These are phyloP conservation scores for Phytopythium helicoides DNA, from an alignment of 352 stramenopile species.

Conservation along the genomic window DNA sequence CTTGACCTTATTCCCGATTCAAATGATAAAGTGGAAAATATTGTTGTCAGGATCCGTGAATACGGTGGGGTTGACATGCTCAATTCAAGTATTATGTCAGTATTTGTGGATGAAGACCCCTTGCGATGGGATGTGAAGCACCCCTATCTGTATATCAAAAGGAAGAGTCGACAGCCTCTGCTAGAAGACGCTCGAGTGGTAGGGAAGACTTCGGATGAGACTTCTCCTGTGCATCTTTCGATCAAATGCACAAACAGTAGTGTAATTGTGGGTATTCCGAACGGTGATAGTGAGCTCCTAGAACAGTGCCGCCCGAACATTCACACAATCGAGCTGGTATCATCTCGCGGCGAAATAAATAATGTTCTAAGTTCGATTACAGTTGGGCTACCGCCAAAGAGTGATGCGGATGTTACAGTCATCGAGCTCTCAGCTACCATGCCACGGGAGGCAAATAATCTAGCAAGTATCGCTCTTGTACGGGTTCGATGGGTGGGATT, in stretches of 20 bases:
- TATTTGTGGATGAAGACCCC: no score
- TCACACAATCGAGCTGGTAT: not conserved
- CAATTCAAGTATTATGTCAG: not conserved
- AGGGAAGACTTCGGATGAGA: not conserved
- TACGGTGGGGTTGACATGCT: not conserved
- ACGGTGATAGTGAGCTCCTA: not conserved
- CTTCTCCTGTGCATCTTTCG: not conserved
- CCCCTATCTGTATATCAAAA: not conserved
- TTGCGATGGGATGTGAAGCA: no score
- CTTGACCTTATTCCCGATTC: not conserved
- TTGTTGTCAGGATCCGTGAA: not conserved
- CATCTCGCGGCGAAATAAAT: conserved; percentile 3
- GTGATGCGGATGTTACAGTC: not conserved
- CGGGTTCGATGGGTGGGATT: not conserved
- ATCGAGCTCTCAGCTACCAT: not conserved
- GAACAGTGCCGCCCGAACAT: not conserved
- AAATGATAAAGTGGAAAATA: not conserved
- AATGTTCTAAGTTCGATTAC: not conserved
- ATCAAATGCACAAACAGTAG: conserved; percentile 1
- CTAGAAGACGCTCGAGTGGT: not conserved
- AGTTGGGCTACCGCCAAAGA: not conserved
- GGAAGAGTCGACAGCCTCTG: not conserved
- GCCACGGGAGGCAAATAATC: no score
- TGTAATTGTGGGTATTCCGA: not conserved
- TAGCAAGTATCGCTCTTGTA: not conserved